Base-by-base conservation (phyloP, 768 basidiomycete species). In the Strobilomyces echinocephalus region DNA sequence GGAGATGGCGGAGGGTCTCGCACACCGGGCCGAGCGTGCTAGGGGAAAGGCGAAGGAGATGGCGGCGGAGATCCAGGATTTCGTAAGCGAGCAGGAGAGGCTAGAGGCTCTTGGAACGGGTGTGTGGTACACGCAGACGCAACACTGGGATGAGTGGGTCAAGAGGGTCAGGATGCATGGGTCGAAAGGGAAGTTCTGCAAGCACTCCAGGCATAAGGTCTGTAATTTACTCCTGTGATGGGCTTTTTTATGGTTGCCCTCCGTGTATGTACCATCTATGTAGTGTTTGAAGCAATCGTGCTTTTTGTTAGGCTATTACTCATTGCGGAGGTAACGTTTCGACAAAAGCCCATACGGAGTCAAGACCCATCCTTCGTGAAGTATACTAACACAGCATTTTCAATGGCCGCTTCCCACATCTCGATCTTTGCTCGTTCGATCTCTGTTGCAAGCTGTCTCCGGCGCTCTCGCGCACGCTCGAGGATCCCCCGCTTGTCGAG, bases 321-420 rank as follows among this genome's bases (percentile, higher is more conserved):
- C 33, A 34, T 34, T 4, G 33, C 3, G n/a, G n/a, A n/a, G n/a
- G 9, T 35, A 16, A 35, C 18, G 20, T 38, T n/a, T 40, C 31
- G 38, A 21, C 14, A 26, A 10, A 30, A 33, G 1, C 10, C 16
- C 18, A 24, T 21, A 24, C 8, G 12, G 20, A 24, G 12, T 43
- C 36, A 50, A 31, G 43, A 40, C 14, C 26, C 39, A 47, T 73
- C 69, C 64, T 71, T 80, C 57, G 61, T 59, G 41, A 85, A 63
- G 56, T 81, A 75, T 35, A 74, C 64, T 54, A 87, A 69, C 48
- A 77, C 81, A n/a, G 82, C 85, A 61, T 83, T 79, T 68, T 88
- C 87, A 47, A 88, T 76, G 38, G 80, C 83, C 47, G 78, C 76
- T 70, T 88, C 86, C 88, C 88, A 89, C 52, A 89, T 67, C 61